Conservation (phyloP, 176 grass and related monocot genomes). For the Oryza australiensis region DNA sequence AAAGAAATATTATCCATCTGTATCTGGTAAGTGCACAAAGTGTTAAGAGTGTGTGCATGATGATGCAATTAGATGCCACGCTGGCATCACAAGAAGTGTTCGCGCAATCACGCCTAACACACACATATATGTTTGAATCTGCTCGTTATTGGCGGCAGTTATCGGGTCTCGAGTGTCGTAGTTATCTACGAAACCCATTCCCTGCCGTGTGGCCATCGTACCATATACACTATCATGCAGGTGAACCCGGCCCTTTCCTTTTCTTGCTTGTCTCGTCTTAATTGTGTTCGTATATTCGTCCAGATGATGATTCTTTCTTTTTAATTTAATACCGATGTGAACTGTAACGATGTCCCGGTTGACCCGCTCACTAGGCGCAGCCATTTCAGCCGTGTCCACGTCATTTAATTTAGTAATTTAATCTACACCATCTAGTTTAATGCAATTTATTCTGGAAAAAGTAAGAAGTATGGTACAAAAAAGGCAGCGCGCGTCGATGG, state of each 20-base stretch:
- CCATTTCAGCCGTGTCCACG: slow-evolving; percentile 6
- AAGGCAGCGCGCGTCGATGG: neutral
- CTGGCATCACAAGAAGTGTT: neutral
- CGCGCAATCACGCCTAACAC: slow-evolving; percentile 5
- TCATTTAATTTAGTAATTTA: slow-evolving; percentile 9
- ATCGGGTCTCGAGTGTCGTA: neutral
- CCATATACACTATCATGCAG: neutral
- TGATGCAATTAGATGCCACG: neutral
- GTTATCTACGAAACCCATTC: neutral
- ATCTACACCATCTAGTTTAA: neutral
- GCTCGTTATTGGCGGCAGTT: neutral
- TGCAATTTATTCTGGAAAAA: neutral
- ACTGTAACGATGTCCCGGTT: neutral
- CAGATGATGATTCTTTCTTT: neutral
- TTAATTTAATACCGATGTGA: neutral
- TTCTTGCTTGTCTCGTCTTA: neutral
- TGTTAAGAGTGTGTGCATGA: neutral
- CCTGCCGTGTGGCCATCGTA: neutral
- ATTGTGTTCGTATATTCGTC: neutral
- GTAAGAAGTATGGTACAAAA: neutral
- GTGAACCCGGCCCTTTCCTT: neutral
- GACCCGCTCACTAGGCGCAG: neutral
- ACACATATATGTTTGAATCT: slow-evolving; percentile 9
- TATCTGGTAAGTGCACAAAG: neutral
- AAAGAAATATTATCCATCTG: neutral